Evolutionary conservation across 2,329 filamentous ascomycete species (phyloP), one percentile per base, ranked within the genome.

Genomic region (Dothistroma pini): DNA sequence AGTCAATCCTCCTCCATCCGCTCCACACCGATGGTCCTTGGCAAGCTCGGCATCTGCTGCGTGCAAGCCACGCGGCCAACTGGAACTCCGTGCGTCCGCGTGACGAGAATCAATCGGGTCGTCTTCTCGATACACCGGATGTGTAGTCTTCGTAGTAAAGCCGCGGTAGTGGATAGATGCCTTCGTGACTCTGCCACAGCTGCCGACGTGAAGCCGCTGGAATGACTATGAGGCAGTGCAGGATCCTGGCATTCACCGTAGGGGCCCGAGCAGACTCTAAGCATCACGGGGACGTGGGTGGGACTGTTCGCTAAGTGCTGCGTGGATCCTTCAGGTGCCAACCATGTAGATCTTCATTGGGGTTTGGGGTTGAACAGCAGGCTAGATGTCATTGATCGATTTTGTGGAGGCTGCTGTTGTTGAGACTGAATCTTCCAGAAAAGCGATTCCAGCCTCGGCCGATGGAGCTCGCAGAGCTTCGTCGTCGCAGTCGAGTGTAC

Each of bases 381-480:
- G 14, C 21, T 34, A n/a, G 16, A 38, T 51, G 55, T 57, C 41
- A 56, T 32, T 35, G 47, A 29, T 35, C 57, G 19, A 63, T 59
- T 34, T 57, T 65, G 54, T 60, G 55, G 6, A 64, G 50, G 25
- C 57, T 57, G 29, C 54, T 52, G 12, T 54, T 53, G 44, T 29
- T 56, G 54, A 64, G 52, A 51, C 52, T 63, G 48, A 65, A 59
- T 34, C 59, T 58, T 32, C 50, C 49, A n/a, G 62, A 65, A 35
- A 65, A 58, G 52, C 64, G 63, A 44, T 66, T 63, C 62, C 63
- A 65, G 12, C 63, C 57, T n/a, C 57, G 53, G 11, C 51, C 48
- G 54, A 66, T 54, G 11, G 60, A 61, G 29, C 35, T 44, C 22
- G 11, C 9, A 12, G 10, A 31, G 31, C 25, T 53, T 11, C 52